A percentile compares a stretch with the other conserved stretches of the same genome.
Evolutionary conservation across 202 grass and related monocot genomes (phyloP).

Genomic region (Schoenoplectus tabernaemontani): DNA sequence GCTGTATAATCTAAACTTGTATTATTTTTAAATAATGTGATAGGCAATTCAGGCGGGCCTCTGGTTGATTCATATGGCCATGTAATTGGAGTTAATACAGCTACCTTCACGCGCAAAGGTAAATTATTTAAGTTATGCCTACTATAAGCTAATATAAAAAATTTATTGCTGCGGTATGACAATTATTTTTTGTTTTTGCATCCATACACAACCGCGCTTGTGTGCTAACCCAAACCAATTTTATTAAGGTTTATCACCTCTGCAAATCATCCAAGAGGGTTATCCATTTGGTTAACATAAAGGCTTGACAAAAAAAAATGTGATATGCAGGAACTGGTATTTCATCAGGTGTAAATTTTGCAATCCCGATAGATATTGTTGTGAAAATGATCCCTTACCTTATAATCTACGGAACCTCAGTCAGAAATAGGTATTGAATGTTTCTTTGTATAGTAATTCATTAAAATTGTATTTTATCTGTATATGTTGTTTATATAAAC

Average conservation of each 20-base stretch:
- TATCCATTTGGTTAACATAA: conserved; percentile 5
- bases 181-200: not conserved
- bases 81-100: conserved; percentile 91
- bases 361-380: conserved; percentile 70
- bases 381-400: conserved; percentile 52
- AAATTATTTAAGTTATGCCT: not conserved
- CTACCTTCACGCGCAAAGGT: conserved; percentile 94
- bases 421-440: conserved; percentile 63
- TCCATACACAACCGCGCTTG: not conserved
- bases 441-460: conserved; percentile 1
- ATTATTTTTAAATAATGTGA: not conserved
- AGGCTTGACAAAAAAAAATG: conserved; percentile 7
- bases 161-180: not conserved
- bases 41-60: conserved; percentile 80
- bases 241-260: not conserved
- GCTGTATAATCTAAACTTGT: conserved; percentile 13
- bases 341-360: conserved; percentile 83
- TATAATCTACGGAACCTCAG: conserved; percentile 59
- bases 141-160: not conserved
- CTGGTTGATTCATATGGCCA: conserved; percentile 79
- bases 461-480: not conserved
- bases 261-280: conserved; percentile 12
- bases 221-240: not conserved
- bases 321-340: conserved; percentile 63
- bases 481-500: conserved; percentile 8